Evolutionary conservation across 495 filamentous ascomycete genomes (phyloP).

Genomic region (Lophiotrema nucula): DNA sequence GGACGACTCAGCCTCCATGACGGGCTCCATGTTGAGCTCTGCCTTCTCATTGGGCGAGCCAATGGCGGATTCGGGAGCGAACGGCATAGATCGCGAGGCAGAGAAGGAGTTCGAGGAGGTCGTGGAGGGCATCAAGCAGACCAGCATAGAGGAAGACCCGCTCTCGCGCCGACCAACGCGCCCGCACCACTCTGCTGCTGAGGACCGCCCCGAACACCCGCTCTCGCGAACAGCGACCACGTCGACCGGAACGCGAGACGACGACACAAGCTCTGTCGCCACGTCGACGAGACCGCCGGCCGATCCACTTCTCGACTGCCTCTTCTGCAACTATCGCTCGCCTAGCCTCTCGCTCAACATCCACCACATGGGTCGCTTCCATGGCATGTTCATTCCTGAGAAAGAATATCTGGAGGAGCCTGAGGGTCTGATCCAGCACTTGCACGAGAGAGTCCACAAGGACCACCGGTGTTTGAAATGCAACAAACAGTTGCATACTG

Average conservation of each 20-base stretch:
- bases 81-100: slow-evolving; percentile 59
- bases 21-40: slow-evolving; percentile 82
- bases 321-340: slow-evolving; percentile 87
- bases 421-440: slow-evolving; percentile 74
- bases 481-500: slow-evolving; percentile 69
- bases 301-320: slow-evolving; percentile 62
- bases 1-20: slow-evolving; percentile 77
- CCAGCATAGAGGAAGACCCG: slow-evolving; percentile 52
- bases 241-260: slow-evolving; percentile 1
- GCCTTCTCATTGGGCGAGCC: slow-evolving; percentile 88
- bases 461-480: slow-evolving; percentile 83
- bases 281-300: slow-evolving; percentile 12
- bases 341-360: slow-evolving; percentile 70
- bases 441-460: slow-evolving; percentile 71
- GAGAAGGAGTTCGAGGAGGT: slow-evolving; percentile 77
- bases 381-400: slow-evolving; percentile 97
- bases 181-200: slow-evolving; percentile 54
- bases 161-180: slow-evolving; percentile 55
- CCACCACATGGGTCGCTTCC: slow-evolving; percentile 83
- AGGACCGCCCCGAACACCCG: slow-evolving; percentile 45
- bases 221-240: slow-evolving; percentile 32
- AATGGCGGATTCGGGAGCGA: slow-evolving; percentile 48
- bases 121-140: slow-evolving; percentile 71
- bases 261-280: slow-evolving; percentile 11
- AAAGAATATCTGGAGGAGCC: slow-evolving; percentile 74